phyloP scores from a whole-genome alignment of 2,329 filamentous ascomycete species.

The Colletotrichum filicis region DNA sequence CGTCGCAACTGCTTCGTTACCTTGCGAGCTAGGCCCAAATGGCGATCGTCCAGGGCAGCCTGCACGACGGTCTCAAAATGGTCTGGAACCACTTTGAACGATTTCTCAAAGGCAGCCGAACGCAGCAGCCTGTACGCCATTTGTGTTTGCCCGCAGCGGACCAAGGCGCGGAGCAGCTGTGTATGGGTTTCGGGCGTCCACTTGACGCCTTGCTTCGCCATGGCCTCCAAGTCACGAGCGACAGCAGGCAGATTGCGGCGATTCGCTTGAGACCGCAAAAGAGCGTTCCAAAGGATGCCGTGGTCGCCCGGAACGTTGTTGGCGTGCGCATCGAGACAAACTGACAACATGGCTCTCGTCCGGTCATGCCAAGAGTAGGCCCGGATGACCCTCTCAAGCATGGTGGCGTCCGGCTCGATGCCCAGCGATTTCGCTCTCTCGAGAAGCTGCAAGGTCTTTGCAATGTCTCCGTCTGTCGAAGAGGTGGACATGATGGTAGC shows the following conservation, averaged over 20 bases:
- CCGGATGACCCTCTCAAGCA: conserved; percentile 67
- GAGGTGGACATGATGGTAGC: conserved; percentile 79
- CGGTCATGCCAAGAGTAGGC: conserved; percentile 66
- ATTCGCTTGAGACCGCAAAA: conserved; percentile 77
- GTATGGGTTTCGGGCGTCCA: conserved; percentile 63
- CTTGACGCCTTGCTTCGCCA: conserved; percentile 57
- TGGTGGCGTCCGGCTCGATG: conserved; percentile 67
- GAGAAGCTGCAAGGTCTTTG: conserved; percentile 74
- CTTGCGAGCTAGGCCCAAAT: conserved; percentile 52
- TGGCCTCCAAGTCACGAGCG: conserved; percentile 59
- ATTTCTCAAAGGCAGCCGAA: conserved; percentile 52
- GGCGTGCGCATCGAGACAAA: conserved; percentile 61
- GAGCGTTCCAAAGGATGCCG: conserved; percentile 80
- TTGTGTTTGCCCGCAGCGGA: conserved; percentile 59
- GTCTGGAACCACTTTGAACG: conserved; percentile 57
- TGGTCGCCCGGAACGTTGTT: conserved; percentile 60
- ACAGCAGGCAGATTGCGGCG: conserved; percentile 64
- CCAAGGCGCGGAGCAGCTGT: conserved; percentile 60
- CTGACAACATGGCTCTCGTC: conserved; percentile 48
- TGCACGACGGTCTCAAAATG: conserved; percentile 67
- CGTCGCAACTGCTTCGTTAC: conserved; percentile 56
- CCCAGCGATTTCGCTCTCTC: conserved; percentile 68
- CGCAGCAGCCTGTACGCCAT: conserved; percentile 61
- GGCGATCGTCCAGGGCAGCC: conserved; percentile 57
- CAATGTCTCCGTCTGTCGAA: conserved; percentile 77